These are phyloP conservation scores for Phytophthora capsici DNA, from an alignment of 352 stramenopile species.

Conservation along the genomic window DNA sequence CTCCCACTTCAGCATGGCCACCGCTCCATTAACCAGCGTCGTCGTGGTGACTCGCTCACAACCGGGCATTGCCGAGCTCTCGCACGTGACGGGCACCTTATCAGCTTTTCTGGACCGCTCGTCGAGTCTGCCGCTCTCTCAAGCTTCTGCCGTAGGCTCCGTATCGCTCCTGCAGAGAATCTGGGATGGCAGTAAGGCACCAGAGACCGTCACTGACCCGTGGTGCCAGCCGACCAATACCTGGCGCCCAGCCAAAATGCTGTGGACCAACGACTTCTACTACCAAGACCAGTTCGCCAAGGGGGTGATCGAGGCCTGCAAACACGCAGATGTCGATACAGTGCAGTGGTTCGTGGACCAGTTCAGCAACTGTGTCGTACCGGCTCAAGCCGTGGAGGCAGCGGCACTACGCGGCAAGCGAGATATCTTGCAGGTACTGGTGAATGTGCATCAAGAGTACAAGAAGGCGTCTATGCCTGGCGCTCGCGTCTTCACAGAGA, in stretches of 20 bases:
- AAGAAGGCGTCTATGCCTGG: slow-evolving; percentile 25
- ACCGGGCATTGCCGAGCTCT: slow-evolving; percentile 23
- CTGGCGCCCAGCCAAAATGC: slow-evolving; percentile 26
- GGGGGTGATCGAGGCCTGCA: slow-evolving; percentile 23
- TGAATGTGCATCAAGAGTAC: slow-evolving; percentile 16
- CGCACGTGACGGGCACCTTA: slow-evolving; percentile 27
- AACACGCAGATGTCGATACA: slow-evolving; percentile 13
- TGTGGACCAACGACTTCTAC: slow-evolving; percentile 36
- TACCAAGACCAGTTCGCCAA: slow-evolving; percentile 35
- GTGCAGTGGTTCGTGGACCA: slow-evolving; percentile 30
- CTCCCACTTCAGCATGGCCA: slow-evolving; percentile 18
- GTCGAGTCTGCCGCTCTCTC: slow-evolving; percentile 26
- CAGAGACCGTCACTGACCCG: slow-evolving; percentile 7
- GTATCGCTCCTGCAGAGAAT: slow-evolving; percentile 23
- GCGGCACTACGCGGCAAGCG: slow-evolving; percentile 16
- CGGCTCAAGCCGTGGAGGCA: slow-evolving; percentile 22
- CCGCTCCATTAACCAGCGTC: slow-evolving; percentile 23
- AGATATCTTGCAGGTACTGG: slow-evolving; percentile 26
- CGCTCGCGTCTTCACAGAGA: background rate
- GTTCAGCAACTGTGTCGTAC: slow-evolving; percentile 24
- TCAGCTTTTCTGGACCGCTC: slow-evolving; percentile 30
- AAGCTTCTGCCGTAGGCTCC: slow-evolving; percentile 22
- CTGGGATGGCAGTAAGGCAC: slow-evolving; percentile 22
- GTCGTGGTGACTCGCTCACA: slow-evolving; percentile 24
- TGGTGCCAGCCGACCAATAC: slow-evolving; percentile 26